Evolutionary conservation across 768 basidiomycete genomes (phyloP), one percentile per base, ranked within the genome.

Genomic region (Lactifluus pinguis): DNA sequence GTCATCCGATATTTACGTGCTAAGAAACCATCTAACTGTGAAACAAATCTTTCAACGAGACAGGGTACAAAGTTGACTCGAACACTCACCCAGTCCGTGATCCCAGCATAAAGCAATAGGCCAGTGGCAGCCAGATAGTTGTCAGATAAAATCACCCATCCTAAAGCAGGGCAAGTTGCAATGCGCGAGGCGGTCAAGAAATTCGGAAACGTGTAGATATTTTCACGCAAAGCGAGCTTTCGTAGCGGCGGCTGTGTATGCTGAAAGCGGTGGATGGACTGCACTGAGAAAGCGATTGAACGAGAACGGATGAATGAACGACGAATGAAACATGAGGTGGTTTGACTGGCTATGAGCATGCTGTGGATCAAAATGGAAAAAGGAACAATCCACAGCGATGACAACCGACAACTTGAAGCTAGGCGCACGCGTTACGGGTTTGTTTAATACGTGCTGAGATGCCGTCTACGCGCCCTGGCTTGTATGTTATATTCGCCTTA

Each of bases 151-250:
- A 98, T 89, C 32, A 87, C 83, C 83, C 89, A 97, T 5, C 91
- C 95, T n/a, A 99, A 81, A 13, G 88, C 76, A 10, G 97, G 97
- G 70, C 94, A 97, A 0, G 95, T 83, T 15, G 84, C 67, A 66
- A 99, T 95, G 49, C 97, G 82, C 2, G 92, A 93, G 25, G 85
- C 68, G 1, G 97, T 98, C 45, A 99, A 77, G 6, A 91, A 69
- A 70, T 99, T 99, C 0, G 97, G 97, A 38, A 95, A 66, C 1
- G 97, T 99, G 75, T 97, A 98, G 61, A 94, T 92, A 69, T 95
- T 92, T 72, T 95, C 93, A 65, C 81, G 79, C 10, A 79, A 66
- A n/a, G 72, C 68, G 7, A 54, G 59, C 42, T 68, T 69, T 30
- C 54, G 49, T 42, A 19, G 53, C 36, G 49, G 50, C 39, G 56